Conservation (phyloP, 495 filamentous ascomycete genomes). For the Parathielavia hyrcaniae region DNA sequence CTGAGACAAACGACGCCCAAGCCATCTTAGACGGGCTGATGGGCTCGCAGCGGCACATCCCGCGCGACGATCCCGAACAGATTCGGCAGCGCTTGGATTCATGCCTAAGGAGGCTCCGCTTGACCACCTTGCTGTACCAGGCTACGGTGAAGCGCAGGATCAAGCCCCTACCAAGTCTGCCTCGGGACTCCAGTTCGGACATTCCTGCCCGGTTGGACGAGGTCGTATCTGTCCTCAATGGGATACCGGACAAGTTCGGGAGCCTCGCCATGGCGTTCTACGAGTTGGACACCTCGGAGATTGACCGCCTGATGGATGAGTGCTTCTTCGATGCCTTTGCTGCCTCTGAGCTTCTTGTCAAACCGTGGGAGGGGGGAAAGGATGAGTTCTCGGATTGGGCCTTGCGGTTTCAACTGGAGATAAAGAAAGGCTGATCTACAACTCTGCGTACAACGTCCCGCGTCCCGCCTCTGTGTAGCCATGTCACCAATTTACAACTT, state of each 20-base stretch:
- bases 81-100: slow-evolving; percentile 53
- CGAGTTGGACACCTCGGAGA: slow-evolving; percentile 43
- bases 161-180: slow-evolving; percentile 43
- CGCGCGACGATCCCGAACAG: slow-evolving; percentile 48
- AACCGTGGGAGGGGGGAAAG: slow-evolving; percentile 39
- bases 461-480: neutral
- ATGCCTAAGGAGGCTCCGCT: slow-evolving; percentile 50
- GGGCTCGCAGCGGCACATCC: slow-evolving; percentile 48
- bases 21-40: slow-evolving; percentile 52
- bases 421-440: slow-evolving; percentile 34
- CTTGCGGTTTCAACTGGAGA: slow-evolving; percentile 43
- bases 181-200: slow-evolving; percentile 24
- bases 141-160: slow-evolving; percentile 56
- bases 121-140: slow-evolving; percentile 53
- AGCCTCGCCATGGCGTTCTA: slow-evolving; percentile 44
- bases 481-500: too few species aligned
- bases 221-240: slow-evolving; percentile 36
- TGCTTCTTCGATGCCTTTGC: slow-evolving; percentile 47
- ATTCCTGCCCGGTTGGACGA: slow-evolving; percentile 41
- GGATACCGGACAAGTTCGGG: slow-evolving; percentile 38
- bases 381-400: slow-evolving; percentile 48
- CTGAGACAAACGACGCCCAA: slow-evolving; percentile 30
- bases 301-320: slow-evolving; percentile 43
- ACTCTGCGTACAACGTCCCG: neutral
- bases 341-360: slow-evolving; percentile 39